phyloP scores from a whole-genome alignment of 1,284 basidiomycete species.

The Cystobasidium sp. region DNA sequence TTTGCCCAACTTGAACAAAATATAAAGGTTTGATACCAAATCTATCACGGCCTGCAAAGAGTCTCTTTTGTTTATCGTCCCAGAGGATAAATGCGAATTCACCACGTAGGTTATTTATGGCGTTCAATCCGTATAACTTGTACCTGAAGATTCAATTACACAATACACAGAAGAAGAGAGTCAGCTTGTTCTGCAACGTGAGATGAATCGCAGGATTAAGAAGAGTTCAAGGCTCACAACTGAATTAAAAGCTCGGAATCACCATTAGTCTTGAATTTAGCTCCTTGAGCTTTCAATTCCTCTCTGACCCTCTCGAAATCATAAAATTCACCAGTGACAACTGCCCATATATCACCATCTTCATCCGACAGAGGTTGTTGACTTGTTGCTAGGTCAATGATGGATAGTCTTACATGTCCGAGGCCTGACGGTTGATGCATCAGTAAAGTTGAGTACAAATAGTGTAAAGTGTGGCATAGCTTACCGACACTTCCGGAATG shows the following conservation, averaged over 20 bases:
- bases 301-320: slow-evolving; percentile 58
- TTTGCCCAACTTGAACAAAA: slow-evolving; percentile 56
- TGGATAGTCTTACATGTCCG: slow-evolving; percentile 51
- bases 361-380: slow-evolving; percentile 58
- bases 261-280: slow-evolving; percentile 57
- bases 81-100: slow-evolving; percentile 59
- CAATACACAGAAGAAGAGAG: neutral
- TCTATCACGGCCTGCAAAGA: slow-evolving; percentile 58
- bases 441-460: too few species aligned
- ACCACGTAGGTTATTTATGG: slow-evolving; percentile 58
- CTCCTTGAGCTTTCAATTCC: slow-evolving; percentile 53
- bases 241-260: slow-evolving; percentile 60
- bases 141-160: slow-evolving; percentile 2
- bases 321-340: slow-evolving; percentile 60
- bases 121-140: slow-evolving; percentile 55
- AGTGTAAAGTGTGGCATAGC: too few species aligned
- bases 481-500: slow-evolving; percentile 30
- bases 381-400: slow-evolving; percentile 55
- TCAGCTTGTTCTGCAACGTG: neutral
- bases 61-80: slow-evolving; percentile 54
- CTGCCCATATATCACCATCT: slow-evolving; percentile 57
- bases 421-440: slow-evolving; percentile 41
- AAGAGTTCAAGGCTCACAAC: slow-evolving; percentile 53
- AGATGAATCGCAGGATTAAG: neutral
- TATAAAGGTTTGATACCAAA: slow-evolving; percentile 60